These are phyloP conservation scores for Aquilaria malaccensis DNA, from an alignment of 345 rosid species.

Conservation along the genomic window DNA sequence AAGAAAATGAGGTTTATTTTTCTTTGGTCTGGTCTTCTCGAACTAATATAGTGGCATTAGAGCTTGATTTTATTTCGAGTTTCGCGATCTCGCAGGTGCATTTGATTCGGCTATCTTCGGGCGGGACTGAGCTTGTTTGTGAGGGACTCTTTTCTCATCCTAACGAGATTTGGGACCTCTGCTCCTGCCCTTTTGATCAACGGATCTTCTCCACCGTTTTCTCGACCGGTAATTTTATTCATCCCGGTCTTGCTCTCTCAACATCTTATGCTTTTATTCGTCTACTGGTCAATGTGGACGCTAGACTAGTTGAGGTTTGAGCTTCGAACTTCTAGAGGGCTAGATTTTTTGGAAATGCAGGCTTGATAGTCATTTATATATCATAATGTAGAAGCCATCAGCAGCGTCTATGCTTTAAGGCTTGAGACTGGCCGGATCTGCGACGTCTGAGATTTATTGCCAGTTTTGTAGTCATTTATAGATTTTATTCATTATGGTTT, in stretches of 20 bases:
- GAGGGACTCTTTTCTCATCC: conserved; percentile 95
- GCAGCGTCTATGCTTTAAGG: too few relatives aligned
- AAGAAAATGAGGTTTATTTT: conserved; percentile 75
- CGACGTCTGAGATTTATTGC: too few relatives aligned
- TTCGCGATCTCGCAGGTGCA: conserved; percentile 50
- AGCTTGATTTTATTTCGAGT: neutral
- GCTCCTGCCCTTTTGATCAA: conserved; percentile 87
- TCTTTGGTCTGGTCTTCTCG: neutral
- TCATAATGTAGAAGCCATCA: too few relatives aligned
- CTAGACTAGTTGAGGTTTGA: neutral
- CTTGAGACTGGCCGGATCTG: too few relatives aligned
- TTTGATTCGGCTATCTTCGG: conserved; percentile 81
- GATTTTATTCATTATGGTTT: too few relatives aligned
- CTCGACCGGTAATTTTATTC: conserved; percentile 48
- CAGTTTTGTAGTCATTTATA: too few relatives aligned
- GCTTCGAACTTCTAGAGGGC: neutral
- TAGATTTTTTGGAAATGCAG: neutral
- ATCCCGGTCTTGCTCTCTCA: conserved; percentile 5
- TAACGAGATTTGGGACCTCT: conserved; percentile 90
- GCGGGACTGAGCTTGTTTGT: conserved; percentile 78
- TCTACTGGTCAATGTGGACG: neutral
- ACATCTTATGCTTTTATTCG: conserved; percentile 7
- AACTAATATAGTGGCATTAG: conserved; percentile 1
- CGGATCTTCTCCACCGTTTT: conserved; percentile 85
- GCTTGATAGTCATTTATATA: too few relatives aligned